Conservation (phyloP, 2,329 filamentous ascomycete species). For the Colletotrichum shisoi region DNA sequence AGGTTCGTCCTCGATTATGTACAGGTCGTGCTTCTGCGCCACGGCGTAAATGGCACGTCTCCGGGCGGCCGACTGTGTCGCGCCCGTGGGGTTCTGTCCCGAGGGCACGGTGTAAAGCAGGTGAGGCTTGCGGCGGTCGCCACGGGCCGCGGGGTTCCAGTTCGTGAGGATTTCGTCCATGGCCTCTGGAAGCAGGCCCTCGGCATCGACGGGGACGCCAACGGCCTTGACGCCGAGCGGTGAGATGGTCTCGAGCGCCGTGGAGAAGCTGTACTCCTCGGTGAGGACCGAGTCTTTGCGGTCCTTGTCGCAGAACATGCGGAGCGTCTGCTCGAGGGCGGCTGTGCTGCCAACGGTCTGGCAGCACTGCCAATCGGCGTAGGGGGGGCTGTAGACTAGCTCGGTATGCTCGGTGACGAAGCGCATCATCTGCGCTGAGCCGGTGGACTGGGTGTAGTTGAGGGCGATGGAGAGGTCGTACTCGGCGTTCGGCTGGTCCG, state of each 20-base stretch:
- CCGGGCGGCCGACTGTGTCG: constrained; percentile 75
- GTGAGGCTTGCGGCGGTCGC: constrained; percentile 60
- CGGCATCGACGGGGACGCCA: constrained; percentile 60
- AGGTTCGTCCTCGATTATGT: constrained; percentile 90
- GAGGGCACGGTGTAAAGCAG: constrained; percentile 71
- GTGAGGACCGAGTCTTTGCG: constrained; percentile 81
- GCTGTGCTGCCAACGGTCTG: constrained; percentile 87
- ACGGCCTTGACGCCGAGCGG: constrained; percentile 62
- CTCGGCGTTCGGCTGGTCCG: constrained; percentile 50
- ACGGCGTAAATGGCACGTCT: constrained; percentile 77
- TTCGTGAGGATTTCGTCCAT: constrained; percentile 60
- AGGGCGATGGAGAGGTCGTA: constrained; percentile 86
- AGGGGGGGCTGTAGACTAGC: constrained; percentile 84
- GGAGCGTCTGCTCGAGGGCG: constrained; percentile 81
- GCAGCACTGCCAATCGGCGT: constrained; percentile 86
- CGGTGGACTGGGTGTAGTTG: constrained; percentile 91
- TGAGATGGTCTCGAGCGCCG: constrained; percentile 66
- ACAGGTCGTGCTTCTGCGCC: constrained; percentile 83
- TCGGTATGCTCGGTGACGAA: constrained; percentile 97
- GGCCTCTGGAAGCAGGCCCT: constrained; percentile 61
- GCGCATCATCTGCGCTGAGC: constrained; percentile 84
- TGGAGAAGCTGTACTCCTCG: constrained; percentile 91
- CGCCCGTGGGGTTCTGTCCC: constrained; percentile 90
- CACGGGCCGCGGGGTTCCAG: constrained; percentile 59
- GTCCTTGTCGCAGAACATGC: constrained; percentile 76